Conservation (phyloP, 139 green algal species). For the Ulvella scutata region DNA sequence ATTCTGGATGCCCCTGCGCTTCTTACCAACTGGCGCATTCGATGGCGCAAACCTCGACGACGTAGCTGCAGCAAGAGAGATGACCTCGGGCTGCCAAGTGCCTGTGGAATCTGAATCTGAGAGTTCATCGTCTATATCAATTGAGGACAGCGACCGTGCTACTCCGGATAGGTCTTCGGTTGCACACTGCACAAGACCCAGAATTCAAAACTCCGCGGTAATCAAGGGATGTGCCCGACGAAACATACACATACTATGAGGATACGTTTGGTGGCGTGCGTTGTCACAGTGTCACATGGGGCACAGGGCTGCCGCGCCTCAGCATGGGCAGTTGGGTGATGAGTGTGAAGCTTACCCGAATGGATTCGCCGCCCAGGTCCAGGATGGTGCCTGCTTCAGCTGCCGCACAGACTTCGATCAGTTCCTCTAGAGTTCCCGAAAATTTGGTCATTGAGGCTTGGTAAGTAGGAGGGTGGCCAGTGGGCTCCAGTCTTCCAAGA, state of each 20-base stretch:
- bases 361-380: neutral
- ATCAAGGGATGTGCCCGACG: neutral
- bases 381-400: neutral
- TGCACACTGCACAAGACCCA: neutral
- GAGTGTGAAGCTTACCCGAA: neutral
- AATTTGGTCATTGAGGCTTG: neutral
- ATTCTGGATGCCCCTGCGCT: no score
- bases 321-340: neutral
- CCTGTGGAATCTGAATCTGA: no score
- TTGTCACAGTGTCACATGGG: neutral
- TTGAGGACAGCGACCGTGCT: no score
- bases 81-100: no score
- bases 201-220: neutral
- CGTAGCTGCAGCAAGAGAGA: no score
- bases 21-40: no score
- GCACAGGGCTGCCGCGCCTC: neutral
- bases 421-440: neutral
- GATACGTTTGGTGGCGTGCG: neutral
- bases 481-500: neutral
- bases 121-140: no score
- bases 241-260: neutral
- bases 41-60: no score
- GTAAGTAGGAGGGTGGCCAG: neutral
- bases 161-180: no score
- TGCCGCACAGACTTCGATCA: neutral